Evolutionary conservation across 495 filamentous ascomycete genomes (phyloP).

Genomic region (Tetracladium marchalianum): DNA sequence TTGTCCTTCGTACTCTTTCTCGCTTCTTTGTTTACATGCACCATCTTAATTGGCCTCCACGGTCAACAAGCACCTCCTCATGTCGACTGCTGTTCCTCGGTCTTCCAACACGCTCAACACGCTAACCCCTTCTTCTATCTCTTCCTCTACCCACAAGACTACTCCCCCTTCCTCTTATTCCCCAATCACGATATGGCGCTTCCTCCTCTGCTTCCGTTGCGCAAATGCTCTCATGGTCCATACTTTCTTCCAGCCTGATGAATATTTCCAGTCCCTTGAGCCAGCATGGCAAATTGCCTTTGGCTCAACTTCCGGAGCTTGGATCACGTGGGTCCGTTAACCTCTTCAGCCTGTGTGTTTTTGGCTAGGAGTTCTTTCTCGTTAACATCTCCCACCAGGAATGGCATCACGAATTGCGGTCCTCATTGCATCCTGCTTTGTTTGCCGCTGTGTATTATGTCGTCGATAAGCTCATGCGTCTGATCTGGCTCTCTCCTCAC

Average conservation of each 20-base stretch:
- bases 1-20: no score
- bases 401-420: slow-evolving; percentile 85
- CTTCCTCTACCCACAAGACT: background rate
- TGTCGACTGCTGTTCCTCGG: no score
- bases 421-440: slow-evolving; percentile 79
- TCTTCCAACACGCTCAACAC: no score
- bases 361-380: slow-evolving; percentile 2
- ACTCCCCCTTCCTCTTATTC: no score
- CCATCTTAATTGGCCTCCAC: no score
- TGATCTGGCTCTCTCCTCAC: slow-evolving; percentile 36
- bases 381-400: slow-evolving; percentile 47
- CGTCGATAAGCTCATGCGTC: slow-evolving; percentile 39
- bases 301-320: slow-evolving; percentile 65
- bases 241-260: slow-evolving; percentile 99
- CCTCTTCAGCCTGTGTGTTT: background rate
- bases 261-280: slow-evolving; percentile 94
- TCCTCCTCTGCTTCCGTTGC: slow-evolving; percentile 68
- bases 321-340: slow-evolving; percentile 84
- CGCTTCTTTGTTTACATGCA: no score
- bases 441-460: slow-evolving; percentile 70
- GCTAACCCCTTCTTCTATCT: no score
- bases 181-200: slow-evolving; percentile 33
- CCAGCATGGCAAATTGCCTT: slow-evolving; percentile 90
- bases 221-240: slow-evolving; percentile 72
- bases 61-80: no score